Base-by-base conservation (phyloP, 331 rosid genomes). In the Cydonia oblonga region DNA sequence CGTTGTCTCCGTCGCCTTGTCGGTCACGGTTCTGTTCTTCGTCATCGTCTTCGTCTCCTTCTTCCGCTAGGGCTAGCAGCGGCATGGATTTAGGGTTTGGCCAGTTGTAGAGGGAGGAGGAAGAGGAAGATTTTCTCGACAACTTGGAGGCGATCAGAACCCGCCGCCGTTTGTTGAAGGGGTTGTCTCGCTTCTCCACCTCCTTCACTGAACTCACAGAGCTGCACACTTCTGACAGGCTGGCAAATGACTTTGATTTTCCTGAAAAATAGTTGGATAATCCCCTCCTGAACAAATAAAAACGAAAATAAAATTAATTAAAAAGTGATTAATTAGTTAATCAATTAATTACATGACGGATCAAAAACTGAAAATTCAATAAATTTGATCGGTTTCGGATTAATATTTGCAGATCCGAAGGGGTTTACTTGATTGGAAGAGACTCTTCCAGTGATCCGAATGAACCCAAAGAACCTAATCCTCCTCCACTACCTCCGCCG, bases 31-130 rank as follows among this genome's bases (percentile, higher is more conserved):
- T 76, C 5, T 72, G 75, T 1, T 77, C 24, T 0, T 79, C 20
- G 42, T 70, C 59, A 22, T 68, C 75, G 1, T 58, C 74, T 9
- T 81, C 72, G 0, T 84, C 82, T 0, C 69, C 88, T 19, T 84
- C 89, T 75, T 88, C 98, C 4, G 64, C 66, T 22, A 92, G 83
- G 2, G 96, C 84, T 22, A 93, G 75, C 49, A 93, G 83, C 8
- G 98, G 97, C 98, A 93, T 90, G 74, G 98, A 93, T 74, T 85
- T 56, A 2, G 97, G 98, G 81, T 90, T 90, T 2, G 84, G 70
- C 84, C 90, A 84, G 22, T 86, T 75, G 78, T 93, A 93, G 63
- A 93, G 89, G 23, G 88, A 25, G 0, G 96, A 83, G 0, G 98
- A 90, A 18, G 88, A 22, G 0, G 96, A 83, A 0, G 98, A 84